These are phyloP conservation scores for Plasmodium ovale DNA, from an alignment of 169 alveolate species.

Conservation along the genomic window DNA sequence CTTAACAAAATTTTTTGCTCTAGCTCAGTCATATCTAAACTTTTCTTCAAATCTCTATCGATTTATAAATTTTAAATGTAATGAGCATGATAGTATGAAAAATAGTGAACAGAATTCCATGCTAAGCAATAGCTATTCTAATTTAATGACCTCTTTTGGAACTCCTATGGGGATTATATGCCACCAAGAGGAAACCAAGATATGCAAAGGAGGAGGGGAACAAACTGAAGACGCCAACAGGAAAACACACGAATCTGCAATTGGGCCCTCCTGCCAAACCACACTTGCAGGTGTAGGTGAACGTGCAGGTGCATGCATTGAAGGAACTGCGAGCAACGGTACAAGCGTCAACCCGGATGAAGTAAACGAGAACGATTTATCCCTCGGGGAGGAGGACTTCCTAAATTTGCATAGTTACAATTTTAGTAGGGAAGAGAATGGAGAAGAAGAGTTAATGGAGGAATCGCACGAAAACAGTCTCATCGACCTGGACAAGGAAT, in stretches of 20 bases:
- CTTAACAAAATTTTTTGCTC: conserved; percentile 66
- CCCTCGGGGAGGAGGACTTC: neutral
- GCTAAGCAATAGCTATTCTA: neutral
- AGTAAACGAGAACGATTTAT: neutral
- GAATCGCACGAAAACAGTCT: conserved; percentile 22
- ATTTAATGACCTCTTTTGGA: neutral
- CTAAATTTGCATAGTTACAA: neutral
- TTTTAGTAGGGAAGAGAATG: neutral
- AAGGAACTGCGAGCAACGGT: neutral
- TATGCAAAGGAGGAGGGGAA: too few species aligned
- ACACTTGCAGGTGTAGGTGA: neutral
- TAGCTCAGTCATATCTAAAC: conserved; percentile 58
- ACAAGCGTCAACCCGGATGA: neutral
- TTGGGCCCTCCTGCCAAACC: neutral
- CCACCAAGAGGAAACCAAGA: too few species aligned
- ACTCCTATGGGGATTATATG: neutral
- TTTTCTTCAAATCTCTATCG: conserved; percentile 41
- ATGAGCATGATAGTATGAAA: conserved; percentile 44
- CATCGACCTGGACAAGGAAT: conserved; percentile 63
- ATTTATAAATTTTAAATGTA: conserved; percentile 68
- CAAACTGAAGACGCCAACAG: neutral
- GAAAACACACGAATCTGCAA: neutral
- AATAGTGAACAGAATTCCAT: neutral
- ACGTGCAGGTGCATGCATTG: neutral
- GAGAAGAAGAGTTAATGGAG: neutral